Evolutionary conservation across 352 stramenopile genomes (phyloP), one percentile per base, ranked within the genome.

Genomic region (Globisporangium okanoganense): DNA sequence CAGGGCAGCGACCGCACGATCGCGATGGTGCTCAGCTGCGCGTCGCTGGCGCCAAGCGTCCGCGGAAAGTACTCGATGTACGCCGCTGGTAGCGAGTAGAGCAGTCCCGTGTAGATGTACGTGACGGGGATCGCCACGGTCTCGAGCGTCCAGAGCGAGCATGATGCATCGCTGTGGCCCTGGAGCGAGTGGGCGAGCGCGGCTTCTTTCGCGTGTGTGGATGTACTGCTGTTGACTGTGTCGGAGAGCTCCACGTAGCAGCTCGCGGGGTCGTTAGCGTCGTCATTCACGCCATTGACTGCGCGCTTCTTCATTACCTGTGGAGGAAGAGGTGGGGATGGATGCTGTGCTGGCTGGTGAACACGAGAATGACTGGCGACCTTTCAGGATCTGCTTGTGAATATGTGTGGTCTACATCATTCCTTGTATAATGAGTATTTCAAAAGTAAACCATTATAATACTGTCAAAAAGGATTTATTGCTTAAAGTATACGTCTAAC

Each of bases 41-140:
- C 76, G 31, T 92, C 82, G 1, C 71, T 82, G 1, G 82, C 82
- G 3, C 78, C 64, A 9, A 89, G 69, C 6, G 72, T 73, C 44
- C 82, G 73, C 2, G 82, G 83, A 51, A 88, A 94, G 67, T 73
- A 87, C 68, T 91, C 79, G 55, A 92, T 90, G 61, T 76, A 88
- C 48, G 85, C 80, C 58, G 76, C 72, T 9, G 85, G 85, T 12
- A 94, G 73, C 3, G 82, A 76, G 41, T 83, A 69, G 50, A 94
- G 71, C 4, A 94, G 48, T 5, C 81, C 85, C 9, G 81, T 88
- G 62, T 76, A 90, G 27, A 92, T 83, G 62, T 94, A 92, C 36
- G 81, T 89, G 59, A 92, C 62, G 12, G 82, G 85, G 58, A 94
- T 90, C 12, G 79, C 82, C 31, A 90, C 36, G 7, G 74, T 82